Evolutionary conservation across 2,329 filamentous ascomycete genomes (phyloP), one percentile per base, ranked within the genome.

Genomic region (Aspergillus clavatus): DNA sequence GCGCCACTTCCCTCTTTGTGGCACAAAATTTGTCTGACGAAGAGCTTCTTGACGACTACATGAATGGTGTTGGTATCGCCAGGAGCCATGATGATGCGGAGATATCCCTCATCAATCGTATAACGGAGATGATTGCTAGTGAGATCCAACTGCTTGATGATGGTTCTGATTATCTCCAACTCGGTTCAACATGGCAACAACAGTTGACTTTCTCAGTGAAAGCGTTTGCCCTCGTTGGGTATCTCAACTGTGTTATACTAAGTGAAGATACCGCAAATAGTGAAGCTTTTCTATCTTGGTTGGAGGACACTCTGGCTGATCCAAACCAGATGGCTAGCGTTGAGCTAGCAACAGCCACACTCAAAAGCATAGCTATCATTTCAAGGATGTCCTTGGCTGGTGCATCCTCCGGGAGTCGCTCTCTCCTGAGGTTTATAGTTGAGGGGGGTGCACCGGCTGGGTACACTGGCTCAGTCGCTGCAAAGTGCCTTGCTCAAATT

Each of bases 61-160:
- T 88, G 72, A 73, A 77, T 21, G 77, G 77, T 16, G 71, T 75
- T 11, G 73, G 73, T 8, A 63, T 77, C 31, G 67, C 40, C 65
- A 73, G 46, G 66, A 74, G 43, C 59, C 60, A 59, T 38, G 60
- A 60, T 38, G 57, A 66, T 27, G 58, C 67, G n/a, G 68, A 69
- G 31, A 59, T 65, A 35, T 61, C 67, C 16, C 66, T 78, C 47
- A 60, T 81, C 10, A 74, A 79, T 47, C 71, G 72, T 6, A 80
- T 93, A 52, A 81, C 87, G 1, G 80, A 80, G 38, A 80, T 95
- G 53, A 84, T 89, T 26, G 76, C 81, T 8, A 86, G 95, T 50
- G 86, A 95, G 62, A 88, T 97, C 75, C 82, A 84, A 56, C 81
- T 90, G 40, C 74, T 98, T 16, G 90, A 97, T 54, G 89, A 89